phyloP scores from a whole-genome alignment of 768 basidiomycete genomes.

The Tephrocybe rancida region DNA sequence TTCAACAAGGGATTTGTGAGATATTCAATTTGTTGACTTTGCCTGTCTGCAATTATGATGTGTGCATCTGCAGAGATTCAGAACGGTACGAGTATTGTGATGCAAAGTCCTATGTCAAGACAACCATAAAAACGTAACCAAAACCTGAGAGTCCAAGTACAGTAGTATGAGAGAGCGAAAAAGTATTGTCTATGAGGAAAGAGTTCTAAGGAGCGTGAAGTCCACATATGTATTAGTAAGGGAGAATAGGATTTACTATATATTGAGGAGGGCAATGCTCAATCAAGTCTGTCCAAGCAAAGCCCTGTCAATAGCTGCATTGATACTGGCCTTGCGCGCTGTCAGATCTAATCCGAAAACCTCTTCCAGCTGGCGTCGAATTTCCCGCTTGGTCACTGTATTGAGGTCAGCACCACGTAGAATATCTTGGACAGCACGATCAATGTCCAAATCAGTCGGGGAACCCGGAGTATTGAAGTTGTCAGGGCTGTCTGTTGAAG shows the following conservation, averaged over 20 bases:
- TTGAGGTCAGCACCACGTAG: conserved; percentile 83
- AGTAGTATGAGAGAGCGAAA: neutral
- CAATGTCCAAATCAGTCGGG: conserved; percentile 75
- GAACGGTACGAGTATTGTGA: too few relatives aligned
- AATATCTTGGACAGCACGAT: conserved; percentile 71
- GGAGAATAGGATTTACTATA: too few relatives aligned
- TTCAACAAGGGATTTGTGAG: too few relatives aligned
- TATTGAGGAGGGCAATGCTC: neutral
- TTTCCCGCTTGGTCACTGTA: conserved; percentile 88
- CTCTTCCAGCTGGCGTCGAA: conserved; percentile 82
- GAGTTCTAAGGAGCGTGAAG: neutral
- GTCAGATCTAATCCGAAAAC: conserved; percentile 80
- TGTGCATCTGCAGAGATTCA: too few relatives aligned
- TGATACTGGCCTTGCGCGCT: conserved; percentile 71
- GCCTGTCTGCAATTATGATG: too few relatives aligned
- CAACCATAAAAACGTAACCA: too few relatives aligned
- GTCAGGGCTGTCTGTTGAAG: conserved; percentile 53
- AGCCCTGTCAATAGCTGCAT: conserved; percentile 74
- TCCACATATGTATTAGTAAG: too few relatives aligned
- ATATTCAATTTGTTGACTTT: too few relatives aligned
- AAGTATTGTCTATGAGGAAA: neutral
- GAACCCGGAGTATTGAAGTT: conserved; percentile 47
- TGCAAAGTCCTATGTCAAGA: too few relatives aligned
- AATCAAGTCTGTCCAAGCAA: conserved; percentile 52
- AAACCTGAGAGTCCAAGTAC: too few relatives aligned